Conservation (phyloP, 192 early-diverging fungal species). For the Backusella liffmaniae region DNA sequence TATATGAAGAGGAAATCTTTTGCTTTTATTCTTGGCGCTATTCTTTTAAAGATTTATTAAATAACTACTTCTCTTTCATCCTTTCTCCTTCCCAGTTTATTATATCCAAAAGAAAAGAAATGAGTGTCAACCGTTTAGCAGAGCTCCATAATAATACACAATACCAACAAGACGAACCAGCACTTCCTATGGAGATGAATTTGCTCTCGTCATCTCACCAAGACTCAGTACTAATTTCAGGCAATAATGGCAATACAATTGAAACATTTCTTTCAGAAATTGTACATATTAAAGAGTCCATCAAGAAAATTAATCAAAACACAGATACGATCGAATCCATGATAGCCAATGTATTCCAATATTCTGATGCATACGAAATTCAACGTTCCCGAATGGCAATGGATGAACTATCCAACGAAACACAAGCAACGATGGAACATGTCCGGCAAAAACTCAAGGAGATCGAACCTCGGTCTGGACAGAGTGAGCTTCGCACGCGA, state of each 20-base stretch:
- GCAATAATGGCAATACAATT: neutral
- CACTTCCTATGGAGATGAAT: conserved; percentile 27
- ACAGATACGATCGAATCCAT: conserved; percentile 11
- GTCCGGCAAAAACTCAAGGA: conserved; percentile 32
- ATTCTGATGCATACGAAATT: conserved; percentile 27
- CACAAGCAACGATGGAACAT: conserved; percentile 19
- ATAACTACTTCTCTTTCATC: neutral
- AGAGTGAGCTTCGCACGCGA: conserved; percentile 27
- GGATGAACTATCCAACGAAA: conserved; percentile 18
- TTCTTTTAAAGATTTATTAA: neutral
- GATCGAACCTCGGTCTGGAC: conserved; percentile 28
- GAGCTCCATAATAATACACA: conserved; percentile 6
- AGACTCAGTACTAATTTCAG: neutral
- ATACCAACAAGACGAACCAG: neutral
- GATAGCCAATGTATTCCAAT: conserved; percentile 20
- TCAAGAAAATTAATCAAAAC: conserved; percentile 25
- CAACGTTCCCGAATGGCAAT: conserved; percentile 14
- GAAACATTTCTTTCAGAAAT: conserved; percentile 28
- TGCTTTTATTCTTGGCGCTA: neutral
- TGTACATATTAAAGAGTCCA: conserved; percentile 26
- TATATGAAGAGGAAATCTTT: neutral
- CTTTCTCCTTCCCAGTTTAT: neutral
- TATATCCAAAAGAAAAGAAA: neutral
- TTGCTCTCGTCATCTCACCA: conserved; percentile 27
- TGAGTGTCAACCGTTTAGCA: conserved; percentile 26